Base-by-base conservation (phyloP, 2,329 filamentous ascomycete species). In the Exophiala mesophila region DNA sequence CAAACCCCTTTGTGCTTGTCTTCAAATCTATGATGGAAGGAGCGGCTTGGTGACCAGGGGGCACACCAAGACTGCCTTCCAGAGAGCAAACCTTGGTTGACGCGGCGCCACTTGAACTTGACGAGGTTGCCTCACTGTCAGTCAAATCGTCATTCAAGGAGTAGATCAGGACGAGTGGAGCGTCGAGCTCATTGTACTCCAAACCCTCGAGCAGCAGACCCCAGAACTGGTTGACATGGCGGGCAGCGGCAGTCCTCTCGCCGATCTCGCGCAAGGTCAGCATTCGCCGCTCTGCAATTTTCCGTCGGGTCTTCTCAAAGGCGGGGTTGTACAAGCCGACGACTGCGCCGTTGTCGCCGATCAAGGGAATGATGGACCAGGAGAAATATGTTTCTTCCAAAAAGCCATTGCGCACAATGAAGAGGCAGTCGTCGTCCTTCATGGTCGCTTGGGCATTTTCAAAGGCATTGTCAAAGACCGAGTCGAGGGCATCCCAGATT, bases 361-460 rank as follows among this genome's bases (percentile, higher is more conserved):
- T 76, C 49, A 90, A 71, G 0, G 86, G 86, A 18, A 90, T 82
- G 30, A 90, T 80, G 10, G 52, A 55, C 85, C 85, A 90, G 9
- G 82, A 85, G 59, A 90, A 90, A 58, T 85, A 90, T 0, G 83
- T 80, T 58, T 92, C 86, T 61, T 94, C 85, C 1, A 87, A 63
- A 48, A 77, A 87, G 9, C 53, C 53, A 49, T 78, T 77, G 5
- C 86, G 77, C 34, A 74, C 70, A 21, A 92, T 74, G 55, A 88
- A 88, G 1, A 90, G 68, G 43, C 78, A 79, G 50, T 90, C 84
- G 55, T 92, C 86, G 52, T 89, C 81, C 61, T 88, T 90, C 83
- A 89, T 86, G 0, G 82, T 88, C 1, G 85, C 83, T 64, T 88
- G 81, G 0, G 85, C 87, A 3, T 80, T 83, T 28, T 75, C 63